Evolutionary conservation across 2,329 filamentous ascomycete genomes (phyloP), one percentile per base, ranked within the genome.

Genomic region (Blastomyces parvus): DNA sequence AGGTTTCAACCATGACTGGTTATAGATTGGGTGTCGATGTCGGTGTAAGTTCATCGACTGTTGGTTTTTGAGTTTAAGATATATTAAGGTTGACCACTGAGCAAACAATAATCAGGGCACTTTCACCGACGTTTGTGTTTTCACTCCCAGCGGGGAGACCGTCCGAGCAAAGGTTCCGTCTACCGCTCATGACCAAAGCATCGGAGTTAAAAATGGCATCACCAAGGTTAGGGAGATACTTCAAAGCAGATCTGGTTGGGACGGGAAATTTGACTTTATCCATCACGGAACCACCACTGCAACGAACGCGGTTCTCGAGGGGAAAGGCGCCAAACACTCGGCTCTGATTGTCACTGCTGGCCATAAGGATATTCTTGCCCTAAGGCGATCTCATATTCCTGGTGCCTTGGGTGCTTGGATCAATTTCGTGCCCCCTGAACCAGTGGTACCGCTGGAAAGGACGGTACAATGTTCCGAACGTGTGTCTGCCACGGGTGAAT

Each of bases 331-430:
- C n/a, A 77, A 76, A 38, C 75, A 57, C 33, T 57, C 79, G 0
- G 79, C 74, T 0, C 71, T 82, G 0, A 71, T 82, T 38, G 78
- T 81, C 13, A 82, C 80, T 0, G 73, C 76, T 1, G 80, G 80
- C 3, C 79, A 81, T 70, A 81, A 80, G 65, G 79, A 81, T 66
- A 76, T 82, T 55, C 70, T 82, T 59, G 76, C 76, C 0, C 70
- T 80, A 13, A 72, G 80, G 9, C 72, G 80, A 33, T 80, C 78
- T 25, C 79, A 82, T 62, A 82, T 82, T n/a, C 80, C 80, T 0
- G 80, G 80, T 3, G 79, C 79, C 2, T 69, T 82, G 11, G 80
- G 78, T 1, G 79, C 78, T 13, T 82, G 80, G 80, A 75, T 82
- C 64, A 77, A 79, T 60, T 82, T 74, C 65, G 71, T 74, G 0